Evolutionary conservation across 2,329 filamentous ascomycete genomes (phyloP), one percentile per base, ranked within the genome.

Genomic region (Colletotrichum orchidophilum): DNA sequence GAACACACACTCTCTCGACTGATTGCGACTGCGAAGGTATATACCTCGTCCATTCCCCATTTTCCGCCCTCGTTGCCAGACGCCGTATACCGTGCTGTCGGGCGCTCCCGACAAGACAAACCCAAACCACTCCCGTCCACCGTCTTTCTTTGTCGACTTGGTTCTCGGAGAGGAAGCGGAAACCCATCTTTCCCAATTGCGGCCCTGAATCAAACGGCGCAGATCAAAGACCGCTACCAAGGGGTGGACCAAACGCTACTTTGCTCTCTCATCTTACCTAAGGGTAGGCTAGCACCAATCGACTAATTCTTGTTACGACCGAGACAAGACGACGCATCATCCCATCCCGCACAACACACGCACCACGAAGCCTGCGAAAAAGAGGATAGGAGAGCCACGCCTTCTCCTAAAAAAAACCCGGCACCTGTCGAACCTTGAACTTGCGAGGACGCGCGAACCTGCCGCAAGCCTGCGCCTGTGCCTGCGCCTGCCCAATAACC

Each of bases 91-190:
- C 59, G 64, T 69, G 33, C 53, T 69, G 69, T 64, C 69, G 69
- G 69, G 69, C 69, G 69, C 58, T 71, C 69, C 69, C 64, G 69
- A 71, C 63, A 39, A 71, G 58, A 69, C 29, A 59, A 71, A 71
- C 59, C 53, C 58, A 58, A 59, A 42, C 65, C 21, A n/a, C 39
- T 46, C 42, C 33, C 26, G 52, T 63, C 46, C 49, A 26, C 11
- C 18, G 57, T 60, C 63, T 53, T 27, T 52, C 60, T 69, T 63
- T 63, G 69, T 69, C 59, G 53, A 53, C 52, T 31, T 68, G 55
- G 35, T 15, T 21, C 57, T 49, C 26, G 42, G 42, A 49, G 29
- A 39, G 18, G 42, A 46, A 46, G 39, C 39, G 49, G 66, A 33
- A 70, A 27, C 27, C 67, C 55, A 27, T 60, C 54, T 50, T 70